Base-by-base conservation (phyloP, 2,329 filamentous ascomycete genomes). In the Claviceps citrina region DNA sequence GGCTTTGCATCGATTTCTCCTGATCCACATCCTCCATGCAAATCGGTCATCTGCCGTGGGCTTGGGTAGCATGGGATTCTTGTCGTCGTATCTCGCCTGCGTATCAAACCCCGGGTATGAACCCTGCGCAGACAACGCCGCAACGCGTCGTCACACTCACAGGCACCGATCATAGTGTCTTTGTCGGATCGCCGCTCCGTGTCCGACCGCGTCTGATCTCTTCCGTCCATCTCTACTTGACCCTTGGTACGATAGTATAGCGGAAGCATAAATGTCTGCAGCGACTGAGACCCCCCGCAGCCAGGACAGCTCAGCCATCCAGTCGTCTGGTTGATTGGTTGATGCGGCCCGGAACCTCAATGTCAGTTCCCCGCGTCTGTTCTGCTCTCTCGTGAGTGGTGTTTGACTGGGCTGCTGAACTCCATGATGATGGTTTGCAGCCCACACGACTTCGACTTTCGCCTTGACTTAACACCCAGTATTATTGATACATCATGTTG, bases 31-130 rank as follows among this genome's bases (percentile, higher is more conserved):
- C 31, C 38, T 34, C 25, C 31, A 22, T 26, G 18, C 20, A n/a
- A 39, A 39, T 34, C 38, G 25, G 31, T 28, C 24, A 34, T 20
- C 24, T 18, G 13, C 9, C 19, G 12, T 7, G 13, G 7, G 7
- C 16, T 38, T 25, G 25, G n/a, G n/a, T n/a, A n/a, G n/a, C n/a
- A n/a, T n/a, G n/a, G n/a, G n/a, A n/a, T n/a, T n/a, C n/a, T n/a
- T n/a, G n/a, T n/a, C 30, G 25, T 38, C 34, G 31, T 19, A 41
- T 38, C 24, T 41, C 40, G 28, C 24, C 18, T 41, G 28, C 35
- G 26, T 41, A 16, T 12, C 15, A 25, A 8, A 27, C 15, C 26
- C 25, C 15, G 16, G 26, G 13, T 22, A 30, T 19, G 22, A 35
- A 19, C 33, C 26, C 13, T 16, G 32, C 35, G 26, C 20, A 30